Conservation (phyloP, 2,329 filamentous ascomycete species). For the Talaromyces sp. region DNA sequence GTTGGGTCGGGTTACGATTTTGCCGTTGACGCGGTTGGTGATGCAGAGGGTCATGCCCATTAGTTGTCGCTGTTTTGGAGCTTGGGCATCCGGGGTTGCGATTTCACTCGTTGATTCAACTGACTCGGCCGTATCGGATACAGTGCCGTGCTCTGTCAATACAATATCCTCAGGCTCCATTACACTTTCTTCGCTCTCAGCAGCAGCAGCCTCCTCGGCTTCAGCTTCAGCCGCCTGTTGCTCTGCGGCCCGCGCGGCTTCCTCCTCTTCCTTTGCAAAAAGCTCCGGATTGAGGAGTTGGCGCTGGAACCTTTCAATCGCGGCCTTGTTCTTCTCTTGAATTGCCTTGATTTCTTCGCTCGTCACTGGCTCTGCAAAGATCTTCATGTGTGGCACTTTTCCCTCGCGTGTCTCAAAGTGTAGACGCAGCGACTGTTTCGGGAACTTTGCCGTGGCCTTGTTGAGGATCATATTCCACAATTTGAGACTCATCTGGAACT, state of each 20-base stretch:
- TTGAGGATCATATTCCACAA: conserved; percentile 76
- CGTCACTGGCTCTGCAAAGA: conserved; percentile 81
- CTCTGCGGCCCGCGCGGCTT: neutral
- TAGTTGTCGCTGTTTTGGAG: conserved; percentile 29
- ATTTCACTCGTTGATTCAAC: neutral
- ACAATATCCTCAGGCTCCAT: neutral
- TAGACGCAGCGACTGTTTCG: conserved; percentile 67
- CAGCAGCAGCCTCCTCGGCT: neutral
- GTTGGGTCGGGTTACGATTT: conserved; percentile 57
- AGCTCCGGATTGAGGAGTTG: conserved; percentile 32
- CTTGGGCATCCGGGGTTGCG: conserved; percentile 2
- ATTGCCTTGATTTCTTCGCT: conserved; percentile 66
- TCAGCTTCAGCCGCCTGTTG: neutral
- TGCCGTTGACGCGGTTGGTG: conserved; percentile 66
- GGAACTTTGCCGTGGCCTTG: conserved; percentile 68
- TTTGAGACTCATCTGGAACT: conserved; percentile 76
- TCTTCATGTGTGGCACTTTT: conserved; percentile 66
- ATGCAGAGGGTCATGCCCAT: conserved; percentile 68
- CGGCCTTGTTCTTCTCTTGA: conserved; percentile 62
- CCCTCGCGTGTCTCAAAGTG: conserved; percentile 71
- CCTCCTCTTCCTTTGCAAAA: conserved; percentile 8
- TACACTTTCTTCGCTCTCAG: neutral
- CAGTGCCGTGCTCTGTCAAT: conserved; percentile 3
- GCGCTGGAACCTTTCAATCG: conserved; percentile 64
- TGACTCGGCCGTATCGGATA: neutral